phyloP scores from a whole-genome alignment of 2,329 filamentous ascomycete species.

The Apiospora malaysiana region DNA sequence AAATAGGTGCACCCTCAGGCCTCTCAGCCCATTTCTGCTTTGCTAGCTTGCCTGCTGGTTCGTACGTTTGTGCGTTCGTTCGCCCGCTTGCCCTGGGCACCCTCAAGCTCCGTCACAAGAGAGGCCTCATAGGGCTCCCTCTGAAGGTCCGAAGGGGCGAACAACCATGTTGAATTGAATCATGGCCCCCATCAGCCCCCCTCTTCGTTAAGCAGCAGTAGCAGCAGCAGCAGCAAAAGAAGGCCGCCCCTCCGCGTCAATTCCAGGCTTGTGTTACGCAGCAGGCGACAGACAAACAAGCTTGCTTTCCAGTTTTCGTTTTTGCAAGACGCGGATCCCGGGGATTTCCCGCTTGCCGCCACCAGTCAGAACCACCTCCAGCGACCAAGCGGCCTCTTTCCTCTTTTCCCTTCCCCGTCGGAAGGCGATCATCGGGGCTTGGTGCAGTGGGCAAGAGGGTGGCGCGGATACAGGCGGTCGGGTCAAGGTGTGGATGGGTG shows the following conservation, averaged over 20 bases:
- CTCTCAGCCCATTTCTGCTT: neutral
- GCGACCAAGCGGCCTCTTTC: conserved; percentile 1
- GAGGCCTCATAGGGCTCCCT: conserved; percentile 13
- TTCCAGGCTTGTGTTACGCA: neutral
- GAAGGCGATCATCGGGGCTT: neutral
- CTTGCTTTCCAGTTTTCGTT: conserved; percentile 15
- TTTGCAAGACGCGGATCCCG: conserved; percentile 6
- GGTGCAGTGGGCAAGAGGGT: neutral
- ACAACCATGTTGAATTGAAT: no score
- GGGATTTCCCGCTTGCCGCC: neutral
- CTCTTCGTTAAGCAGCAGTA: neutral
- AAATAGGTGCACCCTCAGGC: neutral
- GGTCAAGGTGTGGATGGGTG: neutral
- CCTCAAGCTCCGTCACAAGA: neutral
- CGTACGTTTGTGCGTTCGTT: neutral
- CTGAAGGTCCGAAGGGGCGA: no score
- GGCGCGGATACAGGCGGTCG: neutral
- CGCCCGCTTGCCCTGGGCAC: neutral
- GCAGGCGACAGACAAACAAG: conserved; percentile 1
- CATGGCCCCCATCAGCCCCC: neutral
- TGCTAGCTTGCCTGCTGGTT: neutral
- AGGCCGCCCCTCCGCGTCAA: neutral
- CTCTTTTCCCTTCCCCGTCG: neutral
- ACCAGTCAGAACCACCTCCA: neutral
- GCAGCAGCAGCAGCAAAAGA: neutral